Conservation (phyloP, 805 yeast genomes). For the Starmerella ratchasimensis region DNA sequence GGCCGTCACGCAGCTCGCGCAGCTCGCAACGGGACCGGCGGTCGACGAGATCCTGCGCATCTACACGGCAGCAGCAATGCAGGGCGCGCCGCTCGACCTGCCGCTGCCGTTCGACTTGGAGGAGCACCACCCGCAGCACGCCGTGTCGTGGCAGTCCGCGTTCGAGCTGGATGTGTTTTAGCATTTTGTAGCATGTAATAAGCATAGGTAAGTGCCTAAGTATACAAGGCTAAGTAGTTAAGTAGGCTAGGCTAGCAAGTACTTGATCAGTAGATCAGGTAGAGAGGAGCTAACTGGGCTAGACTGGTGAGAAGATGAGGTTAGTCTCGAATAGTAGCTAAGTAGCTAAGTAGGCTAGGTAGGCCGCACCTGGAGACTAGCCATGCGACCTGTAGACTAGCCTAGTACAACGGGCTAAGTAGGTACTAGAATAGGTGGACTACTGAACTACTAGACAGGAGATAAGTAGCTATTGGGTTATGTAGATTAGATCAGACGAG, state of each 20-base stretch:
- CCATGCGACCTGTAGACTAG: too few relatives aligned
- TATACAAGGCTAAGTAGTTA: neutral
- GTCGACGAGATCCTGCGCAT: conserved; percentile 12
- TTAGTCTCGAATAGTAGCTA: too few relatives aligned
- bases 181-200: neutral
- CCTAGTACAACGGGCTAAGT: too few relatives aligned
- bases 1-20: conserved; percentile 5
- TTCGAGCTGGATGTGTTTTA: conserved; percentile 18
- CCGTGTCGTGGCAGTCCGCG: conserved; percentile 15
- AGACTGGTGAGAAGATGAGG: too few relatives aligned
- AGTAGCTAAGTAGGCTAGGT: too few relatives aligned
- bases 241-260: neutral
- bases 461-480: too few relatives aligned
- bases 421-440: too few relatives aligned
- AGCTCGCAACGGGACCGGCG: conserved; percentile 3
- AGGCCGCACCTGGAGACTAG: too few relatives aligned
- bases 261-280: neutral
- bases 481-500: too few relatives aligned
- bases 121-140: conserved; percentile 2
- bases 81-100: conserved; percentile 5
- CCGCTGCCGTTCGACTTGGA: conserved; percentile 5
- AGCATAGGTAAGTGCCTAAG: neutral
- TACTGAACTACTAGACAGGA: too few relatives aligned
- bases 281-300: neutral
- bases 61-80: conserved; percentile 14